phyloP scores from a whole-genome alignment of 2,329 filamentous ascomycete genomes.

The Exserohilum turcica region DNA sequence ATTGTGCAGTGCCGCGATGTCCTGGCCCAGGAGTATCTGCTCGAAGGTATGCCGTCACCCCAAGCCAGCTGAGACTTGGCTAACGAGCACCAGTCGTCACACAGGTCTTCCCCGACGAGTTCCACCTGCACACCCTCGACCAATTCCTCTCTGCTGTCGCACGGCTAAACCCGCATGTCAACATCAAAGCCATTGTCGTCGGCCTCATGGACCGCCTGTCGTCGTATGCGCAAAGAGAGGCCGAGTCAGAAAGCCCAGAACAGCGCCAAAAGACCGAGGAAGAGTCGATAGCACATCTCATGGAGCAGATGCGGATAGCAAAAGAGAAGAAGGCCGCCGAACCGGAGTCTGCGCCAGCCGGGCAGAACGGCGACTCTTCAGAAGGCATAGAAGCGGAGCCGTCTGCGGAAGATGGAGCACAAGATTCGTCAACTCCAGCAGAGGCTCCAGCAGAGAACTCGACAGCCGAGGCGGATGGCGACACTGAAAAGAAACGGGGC shows the following conservation, averaged over 20 bases:
- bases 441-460: slow-evolving; percentile 40
- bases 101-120: slow-evolving; percentile 98
- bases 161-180: slow-evolving; percentile 91
- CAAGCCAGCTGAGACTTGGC: neutral
- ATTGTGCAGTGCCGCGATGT: slow-evolving; percentile 98
- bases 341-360: slow-evolving; percentile 26
- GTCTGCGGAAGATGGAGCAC: slow-evolving; percentile 35
- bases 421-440: slow-evolving; percentile 35
- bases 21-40: slow-evolving; percentile 91
- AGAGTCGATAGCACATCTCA: slow-evolving; percentile 76
- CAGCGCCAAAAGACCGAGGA: slow-evolving; percentile 80
- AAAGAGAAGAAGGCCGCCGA: slow-evolving; percentile 58
- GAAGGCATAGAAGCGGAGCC: slow-evolving; percentile 28
- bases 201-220: slow-evolving; percentile 96
- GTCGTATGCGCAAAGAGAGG: slow-evolving; percentile 89
- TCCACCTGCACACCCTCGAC: slow-evolving; percentile 94
- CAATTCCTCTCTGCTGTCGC: slow-evolving; percentile 93
- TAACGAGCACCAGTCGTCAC: slow-evolving; percentile 74
- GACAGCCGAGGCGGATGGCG: slow-evolving; percentile 49
- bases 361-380: slow-evolving; percentile 44
- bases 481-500: slow-evolving; percentile 55
- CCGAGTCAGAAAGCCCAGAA: slow-evolving; percentile 70
- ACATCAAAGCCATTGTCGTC: slow-evolving; percentile 97
- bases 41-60: slow-evolving; percentile 65
- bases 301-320: slow-evolving; percentile 76